These are phyloP conservation scores for Aeminium ludgeri DNA, from an alignment of 495 filamentous ascomycete genomes.

Conservation along the genomic window DNA sequence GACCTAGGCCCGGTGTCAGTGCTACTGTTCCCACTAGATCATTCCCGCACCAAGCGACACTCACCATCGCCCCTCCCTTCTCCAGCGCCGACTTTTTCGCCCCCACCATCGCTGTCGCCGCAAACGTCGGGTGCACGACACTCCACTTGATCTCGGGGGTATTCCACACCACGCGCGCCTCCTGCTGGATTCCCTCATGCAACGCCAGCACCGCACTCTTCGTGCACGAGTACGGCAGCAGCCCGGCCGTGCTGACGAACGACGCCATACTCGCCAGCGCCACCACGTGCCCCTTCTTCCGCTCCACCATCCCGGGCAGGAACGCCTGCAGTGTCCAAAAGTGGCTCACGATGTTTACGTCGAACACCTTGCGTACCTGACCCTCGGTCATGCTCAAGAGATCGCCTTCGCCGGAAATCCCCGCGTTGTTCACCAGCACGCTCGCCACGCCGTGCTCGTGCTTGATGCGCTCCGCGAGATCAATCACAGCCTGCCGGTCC, in stretches of 20 bases:
- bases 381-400: slow-evolving; percentile 34
- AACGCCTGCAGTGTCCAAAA: slow-evolving; percentile 43
- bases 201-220: slow-evolving; percentile 42
- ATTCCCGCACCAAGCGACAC: neutral
- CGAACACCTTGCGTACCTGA: slow-evolving; percentile 34
- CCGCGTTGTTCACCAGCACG: slow-evolving; percentile 47
- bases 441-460: slow-evolving; percentile 32
- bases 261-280: slow-evolving; percentile 39
- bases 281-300: slow-evolving; percentile 45
- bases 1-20: neutral
- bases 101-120: slow-evolving; percentile 16
- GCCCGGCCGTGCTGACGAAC: slow-evolving; percentile 33
- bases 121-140: slow-evolving; percentile 25
- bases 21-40: neutral
- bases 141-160: slow-evolving; percentile 22
- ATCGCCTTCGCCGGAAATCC: slow-evolving; percentile 30
- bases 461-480: slow-evolving; percentile 32
- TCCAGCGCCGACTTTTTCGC: slow-evolving; percentile 11
- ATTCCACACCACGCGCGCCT: slow-evolving; percentile 21
- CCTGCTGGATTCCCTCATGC: slow-evolving; percentile 28
- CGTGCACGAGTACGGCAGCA: slow-evolving; percentile 38
- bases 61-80: neutral
- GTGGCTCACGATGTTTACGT: slow-evolving; percentile 44
- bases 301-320: slow-evolving; percentile 41
- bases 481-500: slow-evolving; percentile 28